Conservation (phyloP, 768 basidiomycete species). For the Steccherinum ochraceum region DNA sequence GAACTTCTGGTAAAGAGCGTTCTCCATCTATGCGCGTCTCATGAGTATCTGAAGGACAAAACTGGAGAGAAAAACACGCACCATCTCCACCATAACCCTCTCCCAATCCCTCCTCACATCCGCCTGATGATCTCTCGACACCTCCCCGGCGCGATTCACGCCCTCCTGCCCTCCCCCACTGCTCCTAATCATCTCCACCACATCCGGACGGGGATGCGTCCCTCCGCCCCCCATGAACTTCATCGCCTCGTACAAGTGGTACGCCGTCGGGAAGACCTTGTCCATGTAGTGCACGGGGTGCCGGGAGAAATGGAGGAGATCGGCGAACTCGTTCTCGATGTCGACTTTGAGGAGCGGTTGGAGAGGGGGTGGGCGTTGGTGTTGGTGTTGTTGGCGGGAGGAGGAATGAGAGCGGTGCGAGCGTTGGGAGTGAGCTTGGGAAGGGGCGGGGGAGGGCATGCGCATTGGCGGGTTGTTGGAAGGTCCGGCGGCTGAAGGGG, state of each 20-base stretch:
- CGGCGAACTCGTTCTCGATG: constrained; percentile 25
- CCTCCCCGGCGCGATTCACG: constrained; percentile 29
- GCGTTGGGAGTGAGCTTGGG: not conserved
- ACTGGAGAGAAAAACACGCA: constrained; percentile 24
- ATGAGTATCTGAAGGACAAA: not conserved
- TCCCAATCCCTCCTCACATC: constrained; percentile 54
- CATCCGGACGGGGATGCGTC: constrained; percentile 36
- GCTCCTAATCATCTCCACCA: constrained; percentile 52
- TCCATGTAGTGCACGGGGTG: constrained; percentile 53
- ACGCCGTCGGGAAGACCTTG: constrained; percentile 56
- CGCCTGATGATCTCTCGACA: constrained; percentile 23
- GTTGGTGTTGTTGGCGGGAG: not conserved
- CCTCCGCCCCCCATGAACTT: constrained; percentile 59
- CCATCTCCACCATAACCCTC: constrained; percentile 40
- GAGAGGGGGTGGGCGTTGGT: constrained; percentile 4
- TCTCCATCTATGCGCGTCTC: constrained; percentile 49
- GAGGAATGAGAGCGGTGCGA: not conserved
- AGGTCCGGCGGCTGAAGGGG: not conserved
- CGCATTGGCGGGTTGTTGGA: not conserved
- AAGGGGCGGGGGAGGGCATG: not conserved
- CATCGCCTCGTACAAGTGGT: constrained; percentile 73
- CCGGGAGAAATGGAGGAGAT: constrained; percentile 62
- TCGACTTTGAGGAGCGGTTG: constrained; percentile 16
- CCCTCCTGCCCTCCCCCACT: constrained; percentile 23
- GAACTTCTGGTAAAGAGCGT: constrained; percentile 63